Base-by-base conservation (phyloP, 352 stramenopile species). In the Pythium dissimile region DNA sequence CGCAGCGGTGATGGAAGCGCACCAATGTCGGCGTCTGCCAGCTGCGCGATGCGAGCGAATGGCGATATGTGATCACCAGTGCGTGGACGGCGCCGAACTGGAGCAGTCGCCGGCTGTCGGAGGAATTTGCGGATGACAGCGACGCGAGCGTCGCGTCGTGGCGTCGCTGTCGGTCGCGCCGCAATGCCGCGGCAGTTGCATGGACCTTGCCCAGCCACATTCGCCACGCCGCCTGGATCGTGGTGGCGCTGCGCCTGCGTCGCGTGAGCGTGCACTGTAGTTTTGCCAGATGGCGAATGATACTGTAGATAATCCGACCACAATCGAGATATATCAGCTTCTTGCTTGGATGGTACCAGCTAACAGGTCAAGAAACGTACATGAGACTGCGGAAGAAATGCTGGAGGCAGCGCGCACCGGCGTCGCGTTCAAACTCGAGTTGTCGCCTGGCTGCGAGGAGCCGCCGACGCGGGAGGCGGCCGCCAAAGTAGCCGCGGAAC, bases 381-480 rank as follows among this genome's bases (percentile, higher is more conserved):
- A 89, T 58, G 42, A 89, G 75, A 49, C 75, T 83, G 35, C 78
- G 80, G 48, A 91, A 91, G 59, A 91, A 89, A 55, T 88, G 83
- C 63, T 91, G 83, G 23, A 91, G 62, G 1, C 28, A 32, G 4
- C 80, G 69, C 12, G 83, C 78, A 16, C 60, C 60, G 6, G 32
- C 41, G 48, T 93, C 77, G 20, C 62, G 44, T 8, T 52, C 45
- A 59, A 77, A 86, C 48, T 49, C 71, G 23, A 35, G 41, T 34
- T 91, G 76, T 1, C 58, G 64, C 0, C 24, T 20, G 8, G 38
- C 46, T 11, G 69, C 75, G 20, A 80, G 59, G 3, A 59, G 62
- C 5, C 57, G 47, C n/a, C 79, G 64, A 21, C 80, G 73, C 2
- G 67, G 73, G 24, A 78, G 66, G 21, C 82, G 67, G 16, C 83